phyloP scores from a whole-genome alignment of 495 filamentous ascomycete genomes.

The Chaetomium cochliodes region DNA sequence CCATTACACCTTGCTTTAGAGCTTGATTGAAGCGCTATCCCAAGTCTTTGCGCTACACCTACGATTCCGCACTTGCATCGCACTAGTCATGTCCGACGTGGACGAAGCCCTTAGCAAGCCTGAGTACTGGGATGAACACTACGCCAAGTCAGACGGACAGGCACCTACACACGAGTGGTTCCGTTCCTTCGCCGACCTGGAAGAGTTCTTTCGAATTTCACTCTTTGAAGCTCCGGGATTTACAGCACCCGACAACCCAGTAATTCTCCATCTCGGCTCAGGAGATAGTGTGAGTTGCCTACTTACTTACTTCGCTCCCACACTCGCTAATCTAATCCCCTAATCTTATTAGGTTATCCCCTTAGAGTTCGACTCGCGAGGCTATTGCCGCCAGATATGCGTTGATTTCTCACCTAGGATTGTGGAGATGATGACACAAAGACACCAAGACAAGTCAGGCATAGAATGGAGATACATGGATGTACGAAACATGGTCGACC shows the following conservation, averaged over 20 bases:
- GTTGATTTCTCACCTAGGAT: slow-evolving; percentile 59
- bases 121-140: slow-evolving; percentile 54
- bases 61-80: too few species aligned
- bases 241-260: slow-evolving; percentile 30
- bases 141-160: slow-evolving; percentile 34
- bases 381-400: slow-evolving; percentile 55
- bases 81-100: too few species aligned
- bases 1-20: too few species aligned
- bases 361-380: slow-evolving; percentile 43
- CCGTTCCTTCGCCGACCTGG: slow-evolving; percentile 47
- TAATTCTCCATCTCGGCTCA: slow-evolving; percentile 58
- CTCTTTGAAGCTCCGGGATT: slow-evolving; percentile 35
- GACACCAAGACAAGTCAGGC: slow-evolving; percentile 36
- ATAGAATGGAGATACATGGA: slow-evolving; percentile 54
- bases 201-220: slow-evolving; percentile 47
- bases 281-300: slow-evolving; percentile 53
- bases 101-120: slow-evolving; percentile 6
- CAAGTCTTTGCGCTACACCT: too few species aligned
- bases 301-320: too few species aligned
- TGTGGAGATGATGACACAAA: slow-evolving; percentile 50
- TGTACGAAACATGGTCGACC: slow-evolving; percentile 49
- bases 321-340: too few species aligned
- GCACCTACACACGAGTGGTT: slow-evolving; percentile 54
- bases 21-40: too few species aligned
- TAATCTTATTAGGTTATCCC: slow-evolving; percentile 47